Percentiles rank a stretch among this genome's conserved stretches.
Evolutionary conservation across 306 rosid genomes (phyloP).

Genomic region (Vigna reflexopilosa): DNA sequence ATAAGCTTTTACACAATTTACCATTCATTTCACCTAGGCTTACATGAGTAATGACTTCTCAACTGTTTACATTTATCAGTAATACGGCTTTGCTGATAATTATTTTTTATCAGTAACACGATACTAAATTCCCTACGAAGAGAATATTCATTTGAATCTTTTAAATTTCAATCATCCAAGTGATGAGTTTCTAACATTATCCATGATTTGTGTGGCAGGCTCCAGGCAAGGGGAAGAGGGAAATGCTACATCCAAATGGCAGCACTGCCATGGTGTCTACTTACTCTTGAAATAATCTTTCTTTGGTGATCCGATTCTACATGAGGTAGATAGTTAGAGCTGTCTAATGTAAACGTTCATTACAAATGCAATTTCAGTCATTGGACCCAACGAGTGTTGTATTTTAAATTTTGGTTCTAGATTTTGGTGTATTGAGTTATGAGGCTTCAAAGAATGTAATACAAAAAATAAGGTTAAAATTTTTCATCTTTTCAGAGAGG

Average conservation of each 20-base stretch:
- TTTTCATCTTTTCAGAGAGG: conserved; percentile 11
- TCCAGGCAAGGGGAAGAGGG: conserved; percentile 50
- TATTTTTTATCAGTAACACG: neutral
- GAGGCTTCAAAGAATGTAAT: conserved; percentile 3
- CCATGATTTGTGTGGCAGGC: conserved; percentile 54
- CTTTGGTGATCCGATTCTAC: neutral
- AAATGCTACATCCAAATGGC: conserved; percentile 46
- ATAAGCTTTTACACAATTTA: neutral
- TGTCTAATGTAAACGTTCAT: too few species aligned
- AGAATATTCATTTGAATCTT: neutral
- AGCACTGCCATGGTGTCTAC: conserved; percentile 7
- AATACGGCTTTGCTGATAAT: neutral
- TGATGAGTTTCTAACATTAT: conserved; percentile 36
- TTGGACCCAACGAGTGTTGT: conserved; percentile 24
- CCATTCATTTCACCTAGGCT: neutral
- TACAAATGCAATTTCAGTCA: conserved; percentile 1
- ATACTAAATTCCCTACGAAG: conserved; percentile 10
- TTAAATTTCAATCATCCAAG: conserved; percentile 5
- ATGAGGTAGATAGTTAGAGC: neutral
- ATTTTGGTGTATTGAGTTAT: neutral
- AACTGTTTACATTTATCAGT: neutral
- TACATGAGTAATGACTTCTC: conserved; percentile 7
- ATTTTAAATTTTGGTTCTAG: conserved; percentile 30
- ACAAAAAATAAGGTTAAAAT: conserved; percentile 22
- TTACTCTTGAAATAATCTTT: conserved; percentile 38